These are phyloP conservation scores for Brettanomyces nanus DNA, from an alignment of 805 yeast species.

Conservation along the genomic window DNA sequence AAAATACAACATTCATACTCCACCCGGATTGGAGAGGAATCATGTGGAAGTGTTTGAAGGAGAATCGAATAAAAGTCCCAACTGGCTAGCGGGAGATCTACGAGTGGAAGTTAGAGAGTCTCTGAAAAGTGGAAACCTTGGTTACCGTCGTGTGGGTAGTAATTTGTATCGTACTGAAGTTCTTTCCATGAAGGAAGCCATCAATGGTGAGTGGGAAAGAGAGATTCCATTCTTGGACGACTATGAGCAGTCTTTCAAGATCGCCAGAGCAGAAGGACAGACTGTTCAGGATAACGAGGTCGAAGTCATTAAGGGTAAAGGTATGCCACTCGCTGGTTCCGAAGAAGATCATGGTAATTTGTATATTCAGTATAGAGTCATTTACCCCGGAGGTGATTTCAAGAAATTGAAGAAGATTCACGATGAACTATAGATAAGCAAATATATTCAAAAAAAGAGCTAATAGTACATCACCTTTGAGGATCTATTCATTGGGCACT, in stretches of 20 bases:
- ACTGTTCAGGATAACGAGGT: constrained; percentile 58
- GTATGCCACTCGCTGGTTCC: constrained; percentile 66
- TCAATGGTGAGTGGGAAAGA: constrained; percentile 75
- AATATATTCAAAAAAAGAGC: too few relatives aligned
- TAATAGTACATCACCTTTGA: too few relatives aligned
- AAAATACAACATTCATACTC: constrained; percentile 50
- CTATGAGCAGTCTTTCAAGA: constrained; percentile 34
- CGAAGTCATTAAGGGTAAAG: constrained; percentile 64
- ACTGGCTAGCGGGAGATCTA: constrained; percentile 74
- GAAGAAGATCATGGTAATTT: constrained; percentile 50
- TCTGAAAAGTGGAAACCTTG: constrained; percentile 45
- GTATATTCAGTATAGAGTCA: constrained; percentile 39
- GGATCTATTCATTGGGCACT: neutral
- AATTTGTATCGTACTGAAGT: constrained; percentile 77
- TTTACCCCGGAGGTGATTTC: constrained; percentile 33
- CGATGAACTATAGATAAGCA: constrained; percentile 24
- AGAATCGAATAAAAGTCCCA: constrained; percentile 82
- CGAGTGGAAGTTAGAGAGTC: constrained; percentile 54
- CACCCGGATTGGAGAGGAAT: constrained; percentile 63
- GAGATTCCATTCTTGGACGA: constrained; percentile 59
- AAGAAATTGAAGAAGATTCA: constrained; percentile 13
- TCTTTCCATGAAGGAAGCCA: constrained; percentile 62
- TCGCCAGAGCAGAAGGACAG: constrained; percentile 45
- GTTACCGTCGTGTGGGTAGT: constrained; percentile 74
- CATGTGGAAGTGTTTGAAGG: constrained; percentile 53